These are phyloP conservation scores for Hymenoscyphus scutula DNA, from an alignment of 2,329 filamentous ascomycete genomes.

Conservation along the genomic window DNA sequence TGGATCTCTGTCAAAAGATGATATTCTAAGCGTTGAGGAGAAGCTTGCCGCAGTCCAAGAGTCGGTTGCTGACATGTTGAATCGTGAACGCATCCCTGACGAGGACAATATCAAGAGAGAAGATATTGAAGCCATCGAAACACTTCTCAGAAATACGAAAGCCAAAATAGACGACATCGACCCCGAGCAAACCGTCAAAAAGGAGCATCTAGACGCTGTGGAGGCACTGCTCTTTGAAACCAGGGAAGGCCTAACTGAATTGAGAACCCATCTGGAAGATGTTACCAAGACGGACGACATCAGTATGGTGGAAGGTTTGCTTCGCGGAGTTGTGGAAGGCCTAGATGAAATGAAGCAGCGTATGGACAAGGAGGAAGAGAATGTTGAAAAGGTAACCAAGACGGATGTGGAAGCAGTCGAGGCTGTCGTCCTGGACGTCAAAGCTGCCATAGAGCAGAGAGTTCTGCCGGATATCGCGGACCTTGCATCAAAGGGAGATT, in stretches of 20 bases:
- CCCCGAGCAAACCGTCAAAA: conserved; percentile 66
- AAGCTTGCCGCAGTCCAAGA: conserved; percentile 56
- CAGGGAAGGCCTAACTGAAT: conserved; percentile 66
- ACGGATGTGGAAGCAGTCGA: conserved; percentile 79
- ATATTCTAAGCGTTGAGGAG: conserved; percentile 55
- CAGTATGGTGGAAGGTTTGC: conserved; percentile 69
- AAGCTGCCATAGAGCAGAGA: conserved; percentile 71
- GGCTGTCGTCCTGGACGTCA: conserved; percentile 80
- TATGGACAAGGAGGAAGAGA: conserved; percentile 42
- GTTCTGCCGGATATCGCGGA: conserved; percentile 67
- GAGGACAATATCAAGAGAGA: conserved; percentile 66
- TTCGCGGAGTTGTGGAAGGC: conserved; percentile 71
- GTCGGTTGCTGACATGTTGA: conserved; percentile 51
- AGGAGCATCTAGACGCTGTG: conserved; percentile 57
- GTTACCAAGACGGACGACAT: conserved; percentile 78
- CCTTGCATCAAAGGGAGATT: conserved; percentile 73
- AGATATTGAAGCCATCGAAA: conserved; percentile 88
- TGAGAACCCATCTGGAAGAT: conserved; percentile 66
- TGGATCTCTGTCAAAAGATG: conserved; percentile 49
- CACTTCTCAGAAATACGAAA: conserved; percentile 85
- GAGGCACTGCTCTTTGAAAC: conserved; percentile 67
- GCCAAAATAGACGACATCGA: conserved; percentile 82
- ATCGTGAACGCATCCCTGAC: conserved; percentile 39
- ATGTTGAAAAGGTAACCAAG: conserved; percentile 67
- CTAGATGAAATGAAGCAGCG: conserved; percentile 69